Percentiles rank a stretch among this genome's conserved stretches.
phyloP scores from a whole-genome alignment of 768 basidiomycete genomes.

The Tricholomella constricta region DNA sequence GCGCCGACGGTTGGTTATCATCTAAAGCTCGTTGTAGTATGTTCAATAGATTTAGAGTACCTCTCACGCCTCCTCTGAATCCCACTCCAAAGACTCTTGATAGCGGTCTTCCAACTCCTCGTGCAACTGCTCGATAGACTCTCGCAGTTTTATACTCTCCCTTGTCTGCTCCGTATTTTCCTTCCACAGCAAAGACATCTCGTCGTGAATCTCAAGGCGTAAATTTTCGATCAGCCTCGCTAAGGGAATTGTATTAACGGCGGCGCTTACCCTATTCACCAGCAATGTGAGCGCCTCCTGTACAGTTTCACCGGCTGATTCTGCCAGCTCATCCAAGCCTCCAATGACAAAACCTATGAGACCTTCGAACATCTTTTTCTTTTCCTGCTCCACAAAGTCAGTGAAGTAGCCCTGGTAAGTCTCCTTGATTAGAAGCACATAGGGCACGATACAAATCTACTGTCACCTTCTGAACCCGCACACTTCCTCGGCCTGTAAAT shows the following conservation, averaged over 20 bases:
- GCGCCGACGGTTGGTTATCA: no score
- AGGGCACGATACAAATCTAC: not conserved
- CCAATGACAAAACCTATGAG: not conserved
- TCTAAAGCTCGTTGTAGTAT: no score
- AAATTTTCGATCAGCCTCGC: not conserved
- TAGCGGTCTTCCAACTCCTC: not conserved
- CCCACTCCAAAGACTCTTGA: not conserved
- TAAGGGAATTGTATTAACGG: no score
- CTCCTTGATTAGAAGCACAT: not conserved
- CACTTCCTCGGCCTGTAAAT: constrained; percentile 1
- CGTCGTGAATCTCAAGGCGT: not conserved
- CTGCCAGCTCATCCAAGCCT: not conserved
- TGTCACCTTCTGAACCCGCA: not conserved
- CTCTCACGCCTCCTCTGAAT: no score
- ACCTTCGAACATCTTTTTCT: not conserved
- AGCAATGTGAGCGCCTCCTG: not conserved
- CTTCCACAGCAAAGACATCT: constrained; percentile 4
- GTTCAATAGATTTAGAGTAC: no score
- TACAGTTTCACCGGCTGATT: not conserved
- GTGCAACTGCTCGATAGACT: not conserved
- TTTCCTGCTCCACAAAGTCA: not conserved
- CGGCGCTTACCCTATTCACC: not conserved
- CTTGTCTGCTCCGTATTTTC: not conserved
- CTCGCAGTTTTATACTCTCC: not conserved
- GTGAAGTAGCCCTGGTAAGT: not conserved